Evolutionary conservation across 805 yeast species (phyloP).

Genomic region (Candida andamanensis): DNA sequence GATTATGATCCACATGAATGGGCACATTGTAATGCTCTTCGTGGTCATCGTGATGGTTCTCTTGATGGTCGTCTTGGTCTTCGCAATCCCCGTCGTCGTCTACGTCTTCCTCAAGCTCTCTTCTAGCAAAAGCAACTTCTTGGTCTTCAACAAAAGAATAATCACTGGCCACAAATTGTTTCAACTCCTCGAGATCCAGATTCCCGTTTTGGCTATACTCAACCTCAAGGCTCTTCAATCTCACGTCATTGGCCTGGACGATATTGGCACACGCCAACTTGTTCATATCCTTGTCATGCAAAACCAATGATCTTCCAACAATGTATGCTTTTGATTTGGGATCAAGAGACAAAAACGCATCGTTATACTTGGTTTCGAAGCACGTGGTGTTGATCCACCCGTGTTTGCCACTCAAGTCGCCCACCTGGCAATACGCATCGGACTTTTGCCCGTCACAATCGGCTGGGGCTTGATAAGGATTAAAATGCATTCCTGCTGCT

Average conservation of each 20-base stretch:
- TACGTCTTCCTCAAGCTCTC: constrained; percentile 1
- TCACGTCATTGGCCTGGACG: constrained; percentile 19
- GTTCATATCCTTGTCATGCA: constrained; percentile 52
- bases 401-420: constrained; percentile 75
- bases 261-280: constrained; percentile 64
- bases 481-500: constrained; percentile 52
- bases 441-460: constrained; percentile 47
- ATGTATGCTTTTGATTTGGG: constrained; percentile 51
- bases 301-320: constrained; percentile 51
- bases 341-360: constrained; percentile 61
- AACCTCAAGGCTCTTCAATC: constrained; percentile 13
- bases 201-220: constrained; percentile 13
- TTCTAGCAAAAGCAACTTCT: constrained; percentile 6
- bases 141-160: constrained; percentile 5
- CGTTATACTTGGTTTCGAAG: constrained; percentile 57
- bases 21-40: neutral
- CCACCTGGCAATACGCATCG: constrained; percentile 61
- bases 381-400: constrained; percentile 69
- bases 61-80: constrained; percentile 1
- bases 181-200: constrained; percentile 9
- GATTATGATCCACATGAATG: constrained; percentile 2
- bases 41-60: constrained; percentile 1
- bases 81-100: constrained; percentile 4
- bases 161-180: constrained; percentile 6
- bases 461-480: constrained; percentile 55